These are phyloP conservation scores for Macaranga tanarius DNA, from an alignment of 441 rosid genomes.

Conservation along the genomic window DNA sequence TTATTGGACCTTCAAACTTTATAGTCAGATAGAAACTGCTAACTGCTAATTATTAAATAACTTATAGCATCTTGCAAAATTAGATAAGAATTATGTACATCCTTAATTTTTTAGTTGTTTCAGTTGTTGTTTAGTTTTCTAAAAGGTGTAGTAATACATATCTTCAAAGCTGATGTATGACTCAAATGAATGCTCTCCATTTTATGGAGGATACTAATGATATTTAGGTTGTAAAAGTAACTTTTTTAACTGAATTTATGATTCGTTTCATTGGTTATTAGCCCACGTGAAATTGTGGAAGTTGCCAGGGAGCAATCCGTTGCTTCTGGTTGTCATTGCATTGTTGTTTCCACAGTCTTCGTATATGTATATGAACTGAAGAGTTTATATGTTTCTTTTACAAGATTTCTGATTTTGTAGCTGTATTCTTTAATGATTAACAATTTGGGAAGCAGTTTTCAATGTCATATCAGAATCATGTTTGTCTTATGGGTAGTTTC, in stretches of 20 bases:
- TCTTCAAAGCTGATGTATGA: too few species aligned
- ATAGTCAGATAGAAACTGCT: neutral
- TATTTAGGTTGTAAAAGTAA: neutral
- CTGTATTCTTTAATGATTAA: neutral
- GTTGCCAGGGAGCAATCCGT: neutral
- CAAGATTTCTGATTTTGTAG: neutral
- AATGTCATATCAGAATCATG: neutral
- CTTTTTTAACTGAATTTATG: neutral
- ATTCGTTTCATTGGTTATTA: neutral
- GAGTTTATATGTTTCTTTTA: neutral
- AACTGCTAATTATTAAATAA: neutral
- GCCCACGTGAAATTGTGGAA: neutral
- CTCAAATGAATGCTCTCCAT: too few species aligned
- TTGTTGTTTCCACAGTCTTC: neutral
- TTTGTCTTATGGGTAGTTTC: neutral
- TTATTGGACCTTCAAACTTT: constrained; percentile 22
- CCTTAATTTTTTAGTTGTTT: neutral
- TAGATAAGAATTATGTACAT: neutral
- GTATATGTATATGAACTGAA: neutral
- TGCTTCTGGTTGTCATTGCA: neutral
- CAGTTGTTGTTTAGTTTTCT: neutral
- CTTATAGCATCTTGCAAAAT: neutral
- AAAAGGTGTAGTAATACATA: too few species aligned
- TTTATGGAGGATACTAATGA: too few species aligned
- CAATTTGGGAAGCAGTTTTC: neutral